A percentile compares a stretch with the other conserved stretches of the same genome.
Evolutionary conservation across 306 rosid genomes (phyloP).

Genomic region (peach (Prunus persica)): DNA sequence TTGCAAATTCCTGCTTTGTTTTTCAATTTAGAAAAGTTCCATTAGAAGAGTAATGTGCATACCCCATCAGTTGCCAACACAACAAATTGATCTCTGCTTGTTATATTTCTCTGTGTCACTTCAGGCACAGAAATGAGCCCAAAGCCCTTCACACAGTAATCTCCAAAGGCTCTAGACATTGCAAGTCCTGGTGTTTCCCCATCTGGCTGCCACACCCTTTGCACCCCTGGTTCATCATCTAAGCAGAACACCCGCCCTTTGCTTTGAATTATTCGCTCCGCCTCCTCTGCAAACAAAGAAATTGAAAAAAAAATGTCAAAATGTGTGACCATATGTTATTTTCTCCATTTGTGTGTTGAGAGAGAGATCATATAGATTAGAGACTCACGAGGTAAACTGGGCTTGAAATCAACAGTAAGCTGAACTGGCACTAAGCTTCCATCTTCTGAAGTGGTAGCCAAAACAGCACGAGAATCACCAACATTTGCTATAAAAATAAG

Average conservation of each 20-base stretch:
- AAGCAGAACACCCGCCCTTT: conserved; percentile 78
- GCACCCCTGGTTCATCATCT: conserved; percentile 80
- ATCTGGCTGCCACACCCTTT: conserved; percentile 76
- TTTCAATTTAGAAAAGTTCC: not conserved
- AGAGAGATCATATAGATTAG: not conserved
- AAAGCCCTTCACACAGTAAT: conserved; percentile 66
- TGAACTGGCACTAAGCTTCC: conserved; percentile 65
- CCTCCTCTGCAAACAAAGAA: conserved; percentile 56
- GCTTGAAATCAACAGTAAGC: conserved; percentile 93
- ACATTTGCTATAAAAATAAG: conserved; percentile 67
- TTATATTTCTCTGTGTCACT: conserved; percentile 64
- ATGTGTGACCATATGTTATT: not conserved
- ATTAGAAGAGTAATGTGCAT: not conserved
- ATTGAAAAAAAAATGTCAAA: not conserved
- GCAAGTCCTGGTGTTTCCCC: conserved; percentile 78
- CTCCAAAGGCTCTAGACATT: conserved; percentile 94
- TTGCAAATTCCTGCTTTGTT: not conserved
- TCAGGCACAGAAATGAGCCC: conserved; percentile 93
- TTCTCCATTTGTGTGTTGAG: not conserved
- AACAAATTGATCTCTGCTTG: conserved; percentile 64
- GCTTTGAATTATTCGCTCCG: conserved; percentile 76
- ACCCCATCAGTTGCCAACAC: conserved; percentile 98
- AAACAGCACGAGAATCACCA: conserved; percentile 93
- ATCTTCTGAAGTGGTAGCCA: conserved; percentile 70
- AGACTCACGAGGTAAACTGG: conserved; percentile 83